Evolutionary conservation across 2,329 filamentous ascomycete species (phyloP), one percentile per base, ranked within the genome.

Genomic region (Sclerotiophoma versabilis): DNA sequence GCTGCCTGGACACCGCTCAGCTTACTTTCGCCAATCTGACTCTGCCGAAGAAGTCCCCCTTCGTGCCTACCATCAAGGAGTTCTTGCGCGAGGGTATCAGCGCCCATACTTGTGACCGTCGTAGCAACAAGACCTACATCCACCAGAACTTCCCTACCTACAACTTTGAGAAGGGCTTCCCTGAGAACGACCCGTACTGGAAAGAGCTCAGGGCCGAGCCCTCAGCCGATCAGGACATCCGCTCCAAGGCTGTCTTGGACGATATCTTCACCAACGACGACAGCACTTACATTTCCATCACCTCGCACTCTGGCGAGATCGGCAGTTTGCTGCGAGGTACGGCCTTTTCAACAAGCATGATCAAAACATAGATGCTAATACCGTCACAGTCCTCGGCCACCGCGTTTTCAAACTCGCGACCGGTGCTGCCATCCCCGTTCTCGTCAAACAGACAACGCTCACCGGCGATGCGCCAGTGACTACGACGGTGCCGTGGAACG

Each of bases 41-140:
- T 2, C 67, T 89, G 2, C 84, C 85, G 0, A 67, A 69, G 7
- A 69, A 77, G 3, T 70, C 70, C 10, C 81, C 80, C 0, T 90
- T 89, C 61, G 70, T 72, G 2, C 87, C 87, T 0, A 76, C 78
- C 1, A 75, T 90, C 57, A 90, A 89, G 72, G 88, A 90, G 63
- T 69, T 82, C 29, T 77, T 90, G 59, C 80, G 88, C 25, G 88
- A 91, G 71, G 83, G 83, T 2, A 84, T 90, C 49, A 85, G 82
- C 48, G 83, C 86, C 34, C 88, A 90, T 67, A 89, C 87, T 0
- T 91, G 88, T 68, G 86, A 91, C 72, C 80, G 83, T 25, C 80
- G 88, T 9, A 82, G 81, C 19, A 82, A 74, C 62, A 82, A 79
- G 64, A 78, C 80, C 0, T 79, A 80, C 53, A 86, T 90, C 57